phyloP scores from a whole-genome alignment of 352 stramenopile genomes.

The Phytophthora colocasiae region DNA sequence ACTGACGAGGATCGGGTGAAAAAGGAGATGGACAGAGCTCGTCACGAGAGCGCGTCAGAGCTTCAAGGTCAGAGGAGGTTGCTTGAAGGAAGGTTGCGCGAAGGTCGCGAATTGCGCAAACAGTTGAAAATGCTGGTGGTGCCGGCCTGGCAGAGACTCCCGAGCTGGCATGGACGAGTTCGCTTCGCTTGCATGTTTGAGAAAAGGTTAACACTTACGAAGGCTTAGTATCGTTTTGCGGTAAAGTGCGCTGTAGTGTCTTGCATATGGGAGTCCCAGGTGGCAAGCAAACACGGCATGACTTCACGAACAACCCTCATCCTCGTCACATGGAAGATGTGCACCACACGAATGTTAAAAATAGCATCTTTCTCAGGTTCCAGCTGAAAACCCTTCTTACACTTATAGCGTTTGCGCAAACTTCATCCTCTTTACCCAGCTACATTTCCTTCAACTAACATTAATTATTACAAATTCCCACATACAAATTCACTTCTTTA shows the following conservation, averaged over 20 bases:
- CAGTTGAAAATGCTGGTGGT: slow-evolving; percentile 30
- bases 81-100: slow-evolving; percentile 13
- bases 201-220: too few relatives aligned
- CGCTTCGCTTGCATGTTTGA: too few relatives aligned
- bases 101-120: slow-evolving; percentile 46
- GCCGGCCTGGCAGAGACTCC: background rate
- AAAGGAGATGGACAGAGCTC: slow-evolving; percentile 7
- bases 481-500: slow-evolving; percentile 14
- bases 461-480: background rate
- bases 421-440: background rate
- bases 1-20: slow-evolving; percentile 1
- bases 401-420: slow-evolving; percentile 38
- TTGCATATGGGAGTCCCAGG: background rate
- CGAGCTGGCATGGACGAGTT: too few relatives aligned
- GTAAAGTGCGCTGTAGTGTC: too few relatives aligned
- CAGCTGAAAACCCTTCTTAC: slow-evolving; percentile 6
- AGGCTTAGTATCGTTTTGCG: too few relatives aligned
- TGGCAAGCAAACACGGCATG: background rate
- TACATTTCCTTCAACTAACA: background rate
- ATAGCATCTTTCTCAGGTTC: background rate
- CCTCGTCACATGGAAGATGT: slow-evolving; percentile 25
- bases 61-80: slow-evolving; percentile 11
- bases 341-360: slow-evolving; percentile 6
- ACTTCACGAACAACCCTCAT: slow-evolving; percentile 1
- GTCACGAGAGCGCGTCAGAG: slow-evolving; percentile 12